Base-by-base conservation (phyloP, 768 basidiomycete species). In the Suillus weaverae region DNA sequence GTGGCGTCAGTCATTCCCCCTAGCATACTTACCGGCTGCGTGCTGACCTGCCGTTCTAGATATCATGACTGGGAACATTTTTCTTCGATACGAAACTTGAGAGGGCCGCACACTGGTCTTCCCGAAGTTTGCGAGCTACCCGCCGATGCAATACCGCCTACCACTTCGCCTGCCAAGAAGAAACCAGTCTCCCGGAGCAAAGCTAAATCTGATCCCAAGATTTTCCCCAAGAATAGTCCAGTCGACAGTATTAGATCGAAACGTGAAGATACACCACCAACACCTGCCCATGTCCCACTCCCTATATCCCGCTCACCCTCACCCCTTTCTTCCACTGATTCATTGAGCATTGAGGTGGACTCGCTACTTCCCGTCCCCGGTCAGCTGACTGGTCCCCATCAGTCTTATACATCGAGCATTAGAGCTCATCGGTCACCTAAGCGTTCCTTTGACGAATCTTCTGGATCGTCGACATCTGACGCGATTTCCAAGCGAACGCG, bases 11-110 rank as follows among this genome's bases (percentile, higher is more conserved):
- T 89, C 30, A 60, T 44, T 62, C 66, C 62, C n/a, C 41, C 14
- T 60, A 62, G 56, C 63, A 63, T 67, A 60, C 26, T 53, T 60
- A 61, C 57, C n/a, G n/a, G 22, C n/a, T 32, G 50, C 61, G 51
- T 7, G 33, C 60, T 70, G 62, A 68, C 72, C 59, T 63, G 64
- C 33, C 48, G 32, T 55, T 56, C 54, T 70, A 92, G 92, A 36
- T 96, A 94, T 74, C 90, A 95, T 71, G 92, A 95, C 74, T 95
- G 92, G 92, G 94, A 97, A 72, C 95, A 97, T 73, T 97, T 95
- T 71, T 94, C 92, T 14, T 92, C 90, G n/a, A 92, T 97, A 64
- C 90, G 95, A 54, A 95, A 94, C 74, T 79, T 95, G 61, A 81
- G 81, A 18, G 95, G 95, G 2, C 95, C 94, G 0, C 94, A 95